Evolutionary conservation across 1,284 basidiomycete species (phyloP), one percentile per base, ranked within the genome.

Genomic region (Xanthoconium separans): DNA sequence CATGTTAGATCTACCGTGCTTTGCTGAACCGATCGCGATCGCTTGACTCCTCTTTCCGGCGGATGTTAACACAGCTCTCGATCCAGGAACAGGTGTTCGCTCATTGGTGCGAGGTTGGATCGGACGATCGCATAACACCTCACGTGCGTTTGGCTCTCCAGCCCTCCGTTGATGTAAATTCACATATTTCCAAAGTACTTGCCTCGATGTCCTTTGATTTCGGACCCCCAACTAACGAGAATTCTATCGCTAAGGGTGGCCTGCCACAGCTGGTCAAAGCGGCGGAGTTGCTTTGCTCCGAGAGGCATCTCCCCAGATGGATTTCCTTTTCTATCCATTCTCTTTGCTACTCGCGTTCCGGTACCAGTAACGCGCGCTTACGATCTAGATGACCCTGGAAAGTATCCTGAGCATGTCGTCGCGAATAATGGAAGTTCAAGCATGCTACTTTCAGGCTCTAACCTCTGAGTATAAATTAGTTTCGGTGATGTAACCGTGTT

Each of bases 241-340:
- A 11, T 37, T 30, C 27, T 15, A 34, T 22, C 22, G 22, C n/a
- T 22, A 2, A 15, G n/a, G 27, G 12, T 9, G 34, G 12, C 2
- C 15, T 20, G 40, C 42, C 33, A 36, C 9, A 4, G 7, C n/a
- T 9, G 44, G 50, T 7, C 58, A 46, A 60, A 52, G 47, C 53
- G 33, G 20, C 16, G n/a, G 11, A 6, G 10, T 41, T 33, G 46
- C 40, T 47, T 62, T 62, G 41, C 42, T 20, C 54, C 13, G 4
- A 22, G 33, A 18, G 33, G 22, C 52, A 41, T 20, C 6, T 60
- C 53, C 58, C 51, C 8, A n/a, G 1, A 39, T 3, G 13, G 10
- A n/a, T 15, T 45, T 29, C 24, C 29, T 6, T 37, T 30, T 34
- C 20, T 33, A 24, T 15, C n/a, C 9, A 37, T 37, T 16, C 22